Evolutionary conservation across 495 filamentous ascomycete species (phyloP).

Genomic region (Neurospora africana): DNA sequence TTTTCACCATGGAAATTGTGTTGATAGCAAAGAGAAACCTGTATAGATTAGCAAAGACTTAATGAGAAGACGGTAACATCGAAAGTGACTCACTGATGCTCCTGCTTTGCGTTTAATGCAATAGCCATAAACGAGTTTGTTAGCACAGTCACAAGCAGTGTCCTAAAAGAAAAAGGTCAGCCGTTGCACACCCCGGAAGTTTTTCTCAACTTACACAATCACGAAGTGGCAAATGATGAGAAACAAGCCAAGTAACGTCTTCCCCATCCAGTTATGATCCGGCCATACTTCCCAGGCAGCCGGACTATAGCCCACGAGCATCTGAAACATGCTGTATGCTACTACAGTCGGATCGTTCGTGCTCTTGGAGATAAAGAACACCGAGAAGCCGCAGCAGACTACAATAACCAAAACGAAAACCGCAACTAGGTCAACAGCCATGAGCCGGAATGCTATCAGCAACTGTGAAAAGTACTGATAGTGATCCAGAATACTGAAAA

Average conservation of each 20-base stretch:
- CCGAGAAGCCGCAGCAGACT: constrained; percentile 85
- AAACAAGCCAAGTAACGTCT: constrained; percentile 63
- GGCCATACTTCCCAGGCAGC: constrained; percentile 56
- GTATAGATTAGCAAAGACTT: background rate
- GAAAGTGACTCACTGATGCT: constrained; percentile 54
- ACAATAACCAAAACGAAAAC: constrained; percentile 75
- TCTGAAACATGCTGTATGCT: constrained; percentile 86
- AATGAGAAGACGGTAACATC: background rate
- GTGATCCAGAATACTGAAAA: constrained; percentile 87
- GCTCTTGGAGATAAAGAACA: constrained; percentile 73
- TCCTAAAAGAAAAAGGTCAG: constrained; percentile 27
- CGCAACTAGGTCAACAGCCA: constrained; percentile 79
- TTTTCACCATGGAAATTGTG: constrained; percentile 92
- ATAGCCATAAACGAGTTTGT: constrained; percentile 93
- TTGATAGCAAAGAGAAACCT: constrained; percentile 86
- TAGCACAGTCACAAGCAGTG: constrained; percentile 83
- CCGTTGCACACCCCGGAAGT: background rate
- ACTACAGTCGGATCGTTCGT: constrained; percentile 52
- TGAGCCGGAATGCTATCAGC: constrained; percentile 83
- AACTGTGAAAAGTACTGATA: constrained; percentile 92
- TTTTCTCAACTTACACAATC: constrained; percentile 46
- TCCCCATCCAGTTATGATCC: constrained; percentile 68
- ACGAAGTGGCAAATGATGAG: constrained; percentile 91
- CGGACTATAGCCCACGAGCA: constrained; percentile 70
- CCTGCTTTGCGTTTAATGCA: constrained; percentile 81